These are phyloP conservation scores for Chloris gayana DNA, from an alignment of 176 grass and related monocot genomes.

Conservation along the genomic window DNA sequence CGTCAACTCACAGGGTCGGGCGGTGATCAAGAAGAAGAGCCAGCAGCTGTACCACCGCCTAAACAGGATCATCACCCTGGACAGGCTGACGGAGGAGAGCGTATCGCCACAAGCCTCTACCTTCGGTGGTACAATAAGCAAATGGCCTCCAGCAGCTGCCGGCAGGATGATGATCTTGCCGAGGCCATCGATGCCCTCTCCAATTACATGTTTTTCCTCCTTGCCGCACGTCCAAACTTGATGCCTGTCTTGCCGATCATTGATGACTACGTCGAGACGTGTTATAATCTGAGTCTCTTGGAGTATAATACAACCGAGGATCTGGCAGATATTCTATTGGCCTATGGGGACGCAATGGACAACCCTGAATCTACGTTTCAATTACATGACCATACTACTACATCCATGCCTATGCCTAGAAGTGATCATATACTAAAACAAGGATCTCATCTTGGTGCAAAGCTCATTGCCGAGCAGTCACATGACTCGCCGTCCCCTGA, in stretches of 20 bases:
- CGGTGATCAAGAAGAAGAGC: not conserved
- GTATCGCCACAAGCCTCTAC: constrained; percentile 2
- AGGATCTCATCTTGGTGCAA: not conserved
- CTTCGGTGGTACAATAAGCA: not conserved
- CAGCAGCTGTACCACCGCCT: not conserved
- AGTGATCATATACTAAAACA: not conserved
- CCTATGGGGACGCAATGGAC: too few species aligned
- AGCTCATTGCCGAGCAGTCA: not conserved
- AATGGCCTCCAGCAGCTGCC: too few species aligned
- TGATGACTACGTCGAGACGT: not conserved
- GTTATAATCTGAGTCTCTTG: not conserved
- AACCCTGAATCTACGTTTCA: too few species aligned
- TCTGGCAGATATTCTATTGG: not conserved
- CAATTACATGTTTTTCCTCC: not conserved
- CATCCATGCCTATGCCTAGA: too few species aligned
- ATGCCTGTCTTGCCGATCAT: not conserved
- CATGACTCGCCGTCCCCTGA: not conserved
- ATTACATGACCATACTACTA: too few species aligned
- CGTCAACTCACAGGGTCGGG: not conserved
- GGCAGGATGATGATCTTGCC: not conserved
- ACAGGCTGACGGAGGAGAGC: not conserved
- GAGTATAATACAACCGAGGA: not conserved
- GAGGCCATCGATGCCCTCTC: not conserved
- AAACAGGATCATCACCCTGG: not conserved
- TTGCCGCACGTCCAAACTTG: not conserved